phyloP scores from a whole-genome alignment of 2,329 filamentous ascomycete genomes.

The Thielaviopsis populi region DNA sequence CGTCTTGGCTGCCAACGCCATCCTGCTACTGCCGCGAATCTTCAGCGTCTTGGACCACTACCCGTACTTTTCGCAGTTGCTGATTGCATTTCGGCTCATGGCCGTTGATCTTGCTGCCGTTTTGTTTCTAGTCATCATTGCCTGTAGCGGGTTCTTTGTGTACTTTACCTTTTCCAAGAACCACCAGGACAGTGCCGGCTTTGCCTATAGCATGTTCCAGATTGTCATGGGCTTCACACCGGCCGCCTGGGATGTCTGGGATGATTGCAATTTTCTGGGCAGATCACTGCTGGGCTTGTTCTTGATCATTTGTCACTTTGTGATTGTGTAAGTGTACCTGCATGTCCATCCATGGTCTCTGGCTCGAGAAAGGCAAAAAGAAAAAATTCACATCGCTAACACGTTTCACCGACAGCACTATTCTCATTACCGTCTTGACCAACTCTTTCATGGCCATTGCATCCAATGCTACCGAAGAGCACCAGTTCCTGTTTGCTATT shows the following conservation, averaged over 20 bases:
- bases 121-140: slow-evolving; percentile 67
- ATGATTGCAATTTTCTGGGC: slow-evolving; percentile 62
- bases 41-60: slow-evolving; percentile 92
- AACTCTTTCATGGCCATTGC: slow-evolving; percentile 95
- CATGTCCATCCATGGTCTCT: no score
- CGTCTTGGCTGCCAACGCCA: slow-evolving; percentile 80
- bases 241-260: slow-evolving; percentile 84
- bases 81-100: slow-evolving; percentile 92
- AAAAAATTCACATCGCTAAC: neutral
- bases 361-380: no score
- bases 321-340: slow-evolving; percentile 53
- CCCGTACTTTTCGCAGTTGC: slow-evolving; percentile 84
- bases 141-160: slow-evolving; percentile 88
- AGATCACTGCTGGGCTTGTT: slow-evolving; percentile 64
- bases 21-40: slow-evolving; percentile 75
- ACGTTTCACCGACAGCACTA: slow-evolving; percentile 39
- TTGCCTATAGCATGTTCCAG: slow-evolving; percentile 87
- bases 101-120: slow-evolving; percentile 76
- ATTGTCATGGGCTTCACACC: slow-evolving; percentile 93
- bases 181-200: slow-evolving; percentile 51
- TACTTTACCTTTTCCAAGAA: slow-evolving; percentile 75
- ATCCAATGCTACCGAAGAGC: slow-evolving; percentile 84
- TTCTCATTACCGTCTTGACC: slow-evolving; percentile 86
- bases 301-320: slow-evolving; percentile 86
- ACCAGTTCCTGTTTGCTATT: slow-evolving; percentile 84